These are phyloP conservation scores for Carex pumila DNA, from an alignment of 176 grass and related monocot genomes.

Conservation along the genomic window DNA sequence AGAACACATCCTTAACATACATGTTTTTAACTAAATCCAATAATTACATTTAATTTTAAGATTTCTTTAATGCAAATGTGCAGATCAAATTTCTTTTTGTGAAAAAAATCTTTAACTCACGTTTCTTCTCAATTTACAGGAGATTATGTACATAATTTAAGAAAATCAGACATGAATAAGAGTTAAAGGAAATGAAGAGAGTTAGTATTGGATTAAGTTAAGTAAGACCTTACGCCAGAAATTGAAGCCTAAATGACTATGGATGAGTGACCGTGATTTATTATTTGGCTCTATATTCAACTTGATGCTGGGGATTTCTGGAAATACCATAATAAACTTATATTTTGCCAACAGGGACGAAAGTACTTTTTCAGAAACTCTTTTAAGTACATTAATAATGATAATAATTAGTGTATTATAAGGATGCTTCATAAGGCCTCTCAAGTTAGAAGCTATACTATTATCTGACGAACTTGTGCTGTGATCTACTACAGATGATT, in stretches of 20 bases:
- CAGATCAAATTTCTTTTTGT: background rate
- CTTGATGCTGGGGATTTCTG: background rate
- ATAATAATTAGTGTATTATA: background rate
- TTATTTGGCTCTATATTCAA: background rate
- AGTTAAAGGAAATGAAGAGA: background rate
- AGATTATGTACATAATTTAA: background rate
- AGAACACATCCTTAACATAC: background rate
- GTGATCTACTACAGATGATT: slow-evolving; percentile 33
- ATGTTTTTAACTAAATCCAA: background rate
- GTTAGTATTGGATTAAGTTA: background rate
- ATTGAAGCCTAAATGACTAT: background rate
- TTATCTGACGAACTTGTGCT: slow-evolving; percentile 47
- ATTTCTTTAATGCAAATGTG: background rate
- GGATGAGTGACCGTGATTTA: background rate
- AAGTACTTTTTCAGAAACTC: background rate
- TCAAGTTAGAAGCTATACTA: background rate
- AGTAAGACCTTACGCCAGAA: background rate
- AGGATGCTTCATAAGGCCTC: background rate
- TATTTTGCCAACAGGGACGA: background rate
- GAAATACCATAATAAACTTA: background rate
- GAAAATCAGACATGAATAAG: background rate
- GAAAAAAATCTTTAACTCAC: background rate
- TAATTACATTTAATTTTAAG: background rate
- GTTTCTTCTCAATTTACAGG: background rate
- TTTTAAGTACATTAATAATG: background rate